These are phyloP conservation scores for Tolypocladium inflatum DNA, from an alignment of 2,329 filamentous ascomycete species.

Conservation along the genomic window DNA sequence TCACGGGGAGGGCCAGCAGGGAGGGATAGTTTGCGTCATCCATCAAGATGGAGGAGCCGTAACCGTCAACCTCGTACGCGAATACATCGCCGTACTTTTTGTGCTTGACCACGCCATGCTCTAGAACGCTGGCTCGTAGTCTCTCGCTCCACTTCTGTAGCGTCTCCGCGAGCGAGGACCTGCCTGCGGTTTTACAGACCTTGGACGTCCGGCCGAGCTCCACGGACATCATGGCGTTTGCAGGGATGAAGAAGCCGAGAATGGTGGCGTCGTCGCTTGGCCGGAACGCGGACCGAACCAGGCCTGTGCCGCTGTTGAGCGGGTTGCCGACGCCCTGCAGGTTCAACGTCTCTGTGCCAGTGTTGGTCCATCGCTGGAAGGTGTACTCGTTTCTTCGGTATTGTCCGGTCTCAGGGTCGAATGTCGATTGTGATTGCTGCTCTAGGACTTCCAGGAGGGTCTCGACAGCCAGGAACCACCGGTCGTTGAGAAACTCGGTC, in stretches of 20 bases:
- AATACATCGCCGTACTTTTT: constrained; percentile 70
- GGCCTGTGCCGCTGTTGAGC: constrained; percentile 70
- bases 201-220: constrained; percentile 69
- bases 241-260: constrained; percentile 87
- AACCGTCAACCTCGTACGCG: constrained; percentile 82
- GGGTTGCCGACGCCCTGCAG: constrained; percentile 85
- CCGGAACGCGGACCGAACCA: constrained; percentile 85
- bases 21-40: constrained; percentile 85
- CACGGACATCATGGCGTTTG: constrained; percentile 92
- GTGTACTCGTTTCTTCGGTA: constrained; percentile 73
- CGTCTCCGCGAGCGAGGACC: constrained; percentile 39
- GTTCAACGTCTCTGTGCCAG: constrained; percentile 83
- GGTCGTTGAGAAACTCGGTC: constrained; percentile 63
- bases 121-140: constrained; percentile 70
- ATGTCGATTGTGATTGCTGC: constrained; percentile 73
- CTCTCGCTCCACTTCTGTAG: constrained; percentile 49
- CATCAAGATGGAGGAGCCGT: constrained; percentile 75
- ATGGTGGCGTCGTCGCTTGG: constrained; percentile 94
- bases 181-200: constrained; percentile 54
- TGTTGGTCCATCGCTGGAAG: constrained; percentile 71
- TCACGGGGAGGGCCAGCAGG: constrained; percentile 64
- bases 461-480: constrained; percentile 73
- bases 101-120: constrained; percentile 73
- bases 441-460: constrained; percentile 65
- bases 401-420: constrained; percentile 54